These are phyloP conservation scores for Magnaporthiopsis incrustans DNA, from an alignment of 2,329 filamentous ascomycete species.

Conservation along the genomic window DNA sequence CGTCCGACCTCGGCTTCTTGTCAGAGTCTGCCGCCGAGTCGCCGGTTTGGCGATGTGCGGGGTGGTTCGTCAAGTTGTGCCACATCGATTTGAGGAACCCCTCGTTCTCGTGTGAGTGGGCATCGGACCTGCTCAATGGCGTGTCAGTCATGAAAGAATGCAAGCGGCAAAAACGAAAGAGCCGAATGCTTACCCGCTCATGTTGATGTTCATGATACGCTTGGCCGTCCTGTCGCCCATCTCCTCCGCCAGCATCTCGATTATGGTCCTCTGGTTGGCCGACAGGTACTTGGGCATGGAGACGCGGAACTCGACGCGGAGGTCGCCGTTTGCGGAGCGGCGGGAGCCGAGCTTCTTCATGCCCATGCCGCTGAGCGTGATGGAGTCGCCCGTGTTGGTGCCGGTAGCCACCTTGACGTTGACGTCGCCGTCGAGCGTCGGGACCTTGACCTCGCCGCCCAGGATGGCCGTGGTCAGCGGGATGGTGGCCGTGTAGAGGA, in stretches of 20 bases:
- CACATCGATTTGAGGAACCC: slow-evolving; percentile 89
- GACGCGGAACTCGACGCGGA: slow-evolving; percentile 92
- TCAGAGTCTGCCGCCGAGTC: slow-evolving; percentile 3
- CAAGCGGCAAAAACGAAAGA: too few species aligned
- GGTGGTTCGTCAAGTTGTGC: slow-evolving; percentile 82
- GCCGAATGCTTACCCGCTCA: slow-evolving; percentile 31
- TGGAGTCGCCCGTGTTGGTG: slow-evolving; percentile 84
- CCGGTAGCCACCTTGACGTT: slow-evolving; percentile 87
- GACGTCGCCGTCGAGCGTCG: slow-evolving; percentile 83
- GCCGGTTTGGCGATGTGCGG: slow-evolving; percentile 32
- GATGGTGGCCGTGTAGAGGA: slow-evolving; percentile 85
- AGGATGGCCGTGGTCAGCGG: slow-evolving; percentile 89
- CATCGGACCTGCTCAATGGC: slow-evolving; percentile 4
- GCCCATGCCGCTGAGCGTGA: slow-evolving; percentile 83
- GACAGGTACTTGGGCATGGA: slow-evolving; percentile 91
- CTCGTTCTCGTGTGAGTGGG: slow-evolving; percentile 63
- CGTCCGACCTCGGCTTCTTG: slow-evolving; percentile 5
- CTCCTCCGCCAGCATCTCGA: slow-evolving; percentile 95
- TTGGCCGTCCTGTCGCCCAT: slow-evolving; percentile 89
- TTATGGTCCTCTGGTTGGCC: slow-evolving; percentile 81
- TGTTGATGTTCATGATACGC: slow-evolving; percentile 78
- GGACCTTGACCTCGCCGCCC: slow-evolving; percentile 81
- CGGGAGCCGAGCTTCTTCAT: slow-evolving; percentile 78
- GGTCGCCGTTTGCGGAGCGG: slow-evolving; percentile 63
- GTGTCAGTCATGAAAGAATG: neutral